Conservation (phyloP, 2,329 filamentous ascomycete species). For the Aspergillus floridensis region DNA sequence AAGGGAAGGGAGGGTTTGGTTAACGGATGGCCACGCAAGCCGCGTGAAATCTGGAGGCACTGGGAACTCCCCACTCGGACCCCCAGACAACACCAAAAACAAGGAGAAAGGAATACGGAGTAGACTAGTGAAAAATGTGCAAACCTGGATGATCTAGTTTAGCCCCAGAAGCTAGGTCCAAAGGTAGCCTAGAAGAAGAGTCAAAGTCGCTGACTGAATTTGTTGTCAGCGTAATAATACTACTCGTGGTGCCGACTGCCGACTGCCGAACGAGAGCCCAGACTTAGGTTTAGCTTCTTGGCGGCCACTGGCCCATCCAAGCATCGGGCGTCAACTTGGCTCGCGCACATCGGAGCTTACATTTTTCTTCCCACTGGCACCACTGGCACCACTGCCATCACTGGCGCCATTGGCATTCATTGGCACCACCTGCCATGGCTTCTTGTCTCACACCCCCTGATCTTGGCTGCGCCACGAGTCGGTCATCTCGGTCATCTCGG, state of each 20-base stretch:
- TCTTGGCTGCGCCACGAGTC: not conserved
- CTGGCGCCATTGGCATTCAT: no score
- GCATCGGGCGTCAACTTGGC: not conserved
- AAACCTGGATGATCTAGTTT: not conserved
- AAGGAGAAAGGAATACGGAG: not conserved
- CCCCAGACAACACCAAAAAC: not conserved
- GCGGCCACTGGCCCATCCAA: not conserved
- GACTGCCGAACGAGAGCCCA: not conserved
- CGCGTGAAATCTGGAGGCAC: not conserved
- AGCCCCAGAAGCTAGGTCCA: not conserved
- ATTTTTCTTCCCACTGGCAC: not conserved
- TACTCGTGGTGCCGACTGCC: not conserved
- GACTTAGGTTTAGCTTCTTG: not conserved
- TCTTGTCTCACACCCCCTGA: not conserved
- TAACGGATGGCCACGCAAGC: not conserved
- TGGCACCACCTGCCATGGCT: no score
- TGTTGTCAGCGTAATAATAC: not conserved
- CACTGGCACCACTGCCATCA: no score
- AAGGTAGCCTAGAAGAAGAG: not conserved
- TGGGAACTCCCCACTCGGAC: not conserved
- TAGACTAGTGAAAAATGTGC: not conserved
- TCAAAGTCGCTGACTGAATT: not conserved
- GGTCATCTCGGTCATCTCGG: not conserved
- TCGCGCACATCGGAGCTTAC: not conserved
- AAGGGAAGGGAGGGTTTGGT: not conserved